Evolutionary conservation across 805 yeast genomes (phyloP).

Genomic region (Blastobotrys robertii): DNA sequence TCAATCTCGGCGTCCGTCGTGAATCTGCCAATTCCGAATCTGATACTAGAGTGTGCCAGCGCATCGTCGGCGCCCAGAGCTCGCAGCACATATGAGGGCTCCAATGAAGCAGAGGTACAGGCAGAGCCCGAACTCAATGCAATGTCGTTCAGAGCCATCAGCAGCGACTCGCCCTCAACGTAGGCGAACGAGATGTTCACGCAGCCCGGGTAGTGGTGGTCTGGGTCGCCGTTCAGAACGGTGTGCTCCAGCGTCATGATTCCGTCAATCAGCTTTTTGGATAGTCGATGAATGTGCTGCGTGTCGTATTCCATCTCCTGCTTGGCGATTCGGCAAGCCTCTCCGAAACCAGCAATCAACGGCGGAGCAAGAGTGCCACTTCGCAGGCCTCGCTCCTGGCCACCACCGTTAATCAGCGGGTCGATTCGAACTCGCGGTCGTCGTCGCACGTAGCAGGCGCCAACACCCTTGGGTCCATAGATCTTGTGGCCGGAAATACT

Average conservation of each 20-base stretch:
- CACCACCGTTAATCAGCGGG: conserved; percentile 94
- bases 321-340: conserved; percentile 80
- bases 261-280: conserved; percentile 62
- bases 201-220: conserved; percentile 79
- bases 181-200: conserved; percentile 95
- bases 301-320: conserved; percentile 68
- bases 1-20: conserved; percentile 95
- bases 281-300: conserved; percentile 57
- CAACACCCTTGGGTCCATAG: conserved; percentile 97
- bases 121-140: conserved; percentile 97
- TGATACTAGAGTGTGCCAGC: conserved; percentile 93
- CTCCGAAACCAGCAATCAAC: conserved; percentile 90
- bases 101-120: conserved; percentile 96
- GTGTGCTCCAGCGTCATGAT: conserved; percentile 80
- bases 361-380: conserved; percentile 98
- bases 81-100: conserved; percentile 92
- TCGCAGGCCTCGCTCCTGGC: conserved; percentile 96
- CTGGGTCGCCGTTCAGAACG: conserved; percentile 75
- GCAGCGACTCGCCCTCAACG: conserved; percentile 92
- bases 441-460: conserved; percentile 91
- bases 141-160: conserved; percentile 96
- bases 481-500: conserved; percentile 94
- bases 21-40: conserved; percentile 95
- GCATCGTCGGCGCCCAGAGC: conserved; percentile 98
- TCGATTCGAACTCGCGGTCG: conserved; percentile 97